Conservation (phyloP, 495 filamentous ascomycete species). For the Hyaloscypha hepaticicola region DNA sequence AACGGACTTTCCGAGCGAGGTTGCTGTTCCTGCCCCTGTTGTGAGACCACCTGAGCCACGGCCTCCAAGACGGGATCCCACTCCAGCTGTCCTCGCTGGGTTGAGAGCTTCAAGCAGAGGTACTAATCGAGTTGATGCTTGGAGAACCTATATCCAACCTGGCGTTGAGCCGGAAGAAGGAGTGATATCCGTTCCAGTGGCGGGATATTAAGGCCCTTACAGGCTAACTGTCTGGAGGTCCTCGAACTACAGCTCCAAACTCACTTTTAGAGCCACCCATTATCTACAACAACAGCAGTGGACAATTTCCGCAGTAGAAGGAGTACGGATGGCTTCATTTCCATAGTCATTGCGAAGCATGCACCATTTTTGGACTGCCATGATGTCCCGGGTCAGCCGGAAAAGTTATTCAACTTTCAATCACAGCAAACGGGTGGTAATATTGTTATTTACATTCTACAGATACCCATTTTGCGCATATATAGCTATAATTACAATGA, state of each 20-base stretch:
- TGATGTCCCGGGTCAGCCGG: not conserved
- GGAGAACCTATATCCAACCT: constrained; percentile 29
- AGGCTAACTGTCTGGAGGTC: not conserved
- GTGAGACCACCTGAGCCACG: not conserved
- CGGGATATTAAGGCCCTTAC: not conserved
- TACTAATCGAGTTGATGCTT: constrained; percentile 25
- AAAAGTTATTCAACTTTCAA: not conserved
- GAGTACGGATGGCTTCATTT: not conserved
- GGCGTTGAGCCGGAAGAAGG: constrained; percentile 31
- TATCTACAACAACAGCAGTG: not conserved
- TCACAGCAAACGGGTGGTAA: not conserved
- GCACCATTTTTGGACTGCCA: not conserved
- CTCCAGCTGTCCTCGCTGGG: constrained; percentile 27
- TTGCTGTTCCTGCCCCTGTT: constrained; percentile 26
- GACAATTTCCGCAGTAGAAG: not conserved
- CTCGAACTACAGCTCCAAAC: not conserved
- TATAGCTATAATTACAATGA: constrained; percentile 4
- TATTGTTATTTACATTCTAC: not conserved
- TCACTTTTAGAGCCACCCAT: not conserved
- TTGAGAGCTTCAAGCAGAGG: constrained; percentile 21
- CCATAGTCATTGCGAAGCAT: not conserved
- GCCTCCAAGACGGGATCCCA: constrained; percentile 10
- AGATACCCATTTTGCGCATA: not conserved
- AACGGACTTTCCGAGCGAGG: constrained; percentile 27
- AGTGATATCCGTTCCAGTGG: constrained; percentile 22